phyloP scores from a whole-genome alignment of 2,329 filamentous ascomycete genomes.

The Penicillium sp. region DNA sequence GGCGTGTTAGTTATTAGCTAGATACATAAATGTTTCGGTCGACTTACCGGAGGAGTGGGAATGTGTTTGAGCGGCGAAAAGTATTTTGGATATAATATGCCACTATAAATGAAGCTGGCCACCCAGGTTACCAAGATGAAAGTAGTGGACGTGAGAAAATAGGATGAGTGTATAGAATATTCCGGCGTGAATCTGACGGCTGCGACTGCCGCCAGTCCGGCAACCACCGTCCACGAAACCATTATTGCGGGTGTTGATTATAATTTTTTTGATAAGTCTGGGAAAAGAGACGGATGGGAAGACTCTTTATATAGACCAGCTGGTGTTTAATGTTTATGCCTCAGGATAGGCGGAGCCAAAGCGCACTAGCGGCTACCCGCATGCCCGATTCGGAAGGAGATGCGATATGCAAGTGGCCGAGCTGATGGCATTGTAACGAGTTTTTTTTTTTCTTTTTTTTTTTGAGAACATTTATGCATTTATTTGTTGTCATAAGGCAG shows the following conservation, averaged over 20 bases:
- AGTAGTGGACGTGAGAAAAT: conserved; percentile 20
- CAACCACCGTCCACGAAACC: conserved; percentile 9
- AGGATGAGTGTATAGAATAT: conserved; percentile 20
- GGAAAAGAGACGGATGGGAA: not conserved
- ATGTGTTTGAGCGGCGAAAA: conserved; percentile 58
- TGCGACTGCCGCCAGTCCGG: not conserved
- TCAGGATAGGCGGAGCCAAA: too few relatives aligned
- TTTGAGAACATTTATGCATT: not conserved
- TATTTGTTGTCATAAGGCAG: not conserved
- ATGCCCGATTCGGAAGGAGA: not conserved
- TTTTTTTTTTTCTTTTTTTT: not conserved
- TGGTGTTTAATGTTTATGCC: too few relatives aligned
- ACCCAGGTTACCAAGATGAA: conserved; percentile 22
- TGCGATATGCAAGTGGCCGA: not conserved
- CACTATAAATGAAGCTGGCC: conserved; percentile 25
- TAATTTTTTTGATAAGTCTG: too few relatives aligned
- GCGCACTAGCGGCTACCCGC: too few relatives aligned
- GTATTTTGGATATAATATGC: conserved; percentile 55
- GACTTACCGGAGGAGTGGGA: conserved; percentile 48
- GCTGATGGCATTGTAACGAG: too few relatives aligned
- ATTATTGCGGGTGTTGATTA: not conserved
- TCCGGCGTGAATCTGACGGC: conserved; percentile 3
- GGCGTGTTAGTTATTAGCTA: not conserved
- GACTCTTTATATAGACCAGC: not conserved
- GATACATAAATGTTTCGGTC: not conserved